Evolutionary conservation across 1,284 basidiomycete genomes (phyloP), one percentile per base, ranked within the genome.

Genomic region (Mycena citricolor): DNA sequence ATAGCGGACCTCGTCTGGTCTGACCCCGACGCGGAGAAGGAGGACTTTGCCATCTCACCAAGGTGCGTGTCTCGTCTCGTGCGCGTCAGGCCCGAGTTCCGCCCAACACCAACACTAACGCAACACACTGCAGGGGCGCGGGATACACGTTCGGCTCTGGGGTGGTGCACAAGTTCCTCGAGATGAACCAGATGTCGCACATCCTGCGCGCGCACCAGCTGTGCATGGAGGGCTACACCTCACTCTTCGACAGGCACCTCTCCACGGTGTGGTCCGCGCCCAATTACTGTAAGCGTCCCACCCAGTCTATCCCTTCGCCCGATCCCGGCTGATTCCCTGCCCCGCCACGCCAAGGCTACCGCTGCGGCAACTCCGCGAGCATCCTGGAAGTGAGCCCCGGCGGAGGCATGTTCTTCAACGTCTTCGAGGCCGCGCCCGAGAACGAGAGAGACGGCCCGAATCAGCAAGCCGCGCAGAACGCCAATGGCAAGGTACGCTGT

Each of bases 1-100:
- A 99, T 99, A 94, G 95, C 95, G n/a, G 97, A 99, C 74, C 77
- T 99, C 19, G 97, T 99, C 2, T 99, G 97, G 97, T 97, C 94
- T 32, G 97, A 99, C 75, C 97, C 97, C 23, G 97, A 99, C 70
- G 86, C 93, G 32, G 95, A 98, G 65, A 98, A 98, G 65, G 95
- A 98, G 64, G 97, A 99, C 61, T 99, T 98, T 65, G 95, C 95
- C 30, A 98, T 99, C 66, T 97, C 93, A 45, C 95, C 97, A 38
- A 81, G 94, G 92, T 94, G 51, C 47, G 79, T 66, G 24, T 36
- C 32, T 39, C 53, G n/a, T n/a, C 36, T 49, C 46, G 44, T 54
- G 51, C 45, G 41, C 17, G 4, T 47, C 41, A n/a, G n/a, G 41
- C 32, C 38, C 31, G 44, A 39, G 47, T 54, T 32, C 42, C 36